A percentile compares a stretch with the other conserved stretches of the same genome.
phyloP scores from a whole-genome alignment of 345 rosid species.

The Reutealis trisperma region DNA sequence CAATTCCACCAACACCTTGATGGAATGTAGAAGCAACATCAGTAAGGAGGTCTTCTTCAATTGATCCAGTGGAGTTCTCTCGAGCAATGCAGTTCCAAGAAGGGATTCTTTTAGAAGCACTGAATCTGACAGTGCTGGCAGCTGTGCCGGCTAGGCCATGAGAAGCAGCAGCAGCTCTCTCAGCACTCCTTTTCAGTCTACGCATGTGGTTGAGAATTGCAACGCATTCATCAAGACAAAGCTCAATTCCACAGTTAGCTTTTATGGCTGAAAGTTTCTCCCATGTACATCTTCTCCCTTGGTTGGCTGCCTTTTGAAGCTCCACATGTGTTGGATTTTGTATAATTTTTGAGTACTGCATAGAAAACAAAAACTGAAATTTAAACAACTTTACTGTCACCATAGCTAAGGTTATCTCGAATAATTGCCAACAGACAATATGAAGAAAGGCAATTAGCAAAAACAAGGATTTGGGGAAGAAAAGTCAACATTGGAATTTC shows the following conservation, averaged over 20 bases:
- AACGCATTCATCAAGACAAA: constrained; percentile 98
- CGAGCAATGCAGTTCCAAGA: constrained; percentile 96
- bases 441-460: neutral
- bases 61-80: constrained; percentile 94
- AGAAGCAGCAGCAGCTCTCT: constrained; percentile 85
- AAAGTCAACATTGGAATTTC: neutral
- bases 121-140: constrained; percentile 51
- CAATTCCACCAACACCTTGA: constrained; percentile 45
- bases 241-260: constrained; percentile 95
- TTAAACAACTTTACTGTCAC: neutral
- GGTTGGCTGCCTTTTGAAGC: constrained; percentile 42
- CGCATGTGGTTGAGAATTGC: constrained; percentile 94
- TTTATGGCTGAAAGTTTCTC: constrained; percentile 98
- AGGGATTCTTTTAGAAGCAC: constrained; percentile 87
- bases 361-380: neutral
- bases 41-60: constrained; percentile 60
- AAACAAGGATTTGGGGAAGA: neutral
- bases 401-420: neutral
- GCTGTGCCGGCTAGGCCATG: constrained; percentile 47
- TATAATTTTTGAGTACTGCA: constrained; percentile 76
- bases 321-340: constrained; percentile 61
- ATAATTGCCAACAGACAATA: neutral
- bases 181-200: constrained; percentile 85
- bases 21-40: constrained; percentile 49
- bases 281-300: constrained; percentile 99